Base-by-base conservation (phyloP, 2,329 filamentous ascomycete species). In the Calonectria multiphialidica region DNA sequence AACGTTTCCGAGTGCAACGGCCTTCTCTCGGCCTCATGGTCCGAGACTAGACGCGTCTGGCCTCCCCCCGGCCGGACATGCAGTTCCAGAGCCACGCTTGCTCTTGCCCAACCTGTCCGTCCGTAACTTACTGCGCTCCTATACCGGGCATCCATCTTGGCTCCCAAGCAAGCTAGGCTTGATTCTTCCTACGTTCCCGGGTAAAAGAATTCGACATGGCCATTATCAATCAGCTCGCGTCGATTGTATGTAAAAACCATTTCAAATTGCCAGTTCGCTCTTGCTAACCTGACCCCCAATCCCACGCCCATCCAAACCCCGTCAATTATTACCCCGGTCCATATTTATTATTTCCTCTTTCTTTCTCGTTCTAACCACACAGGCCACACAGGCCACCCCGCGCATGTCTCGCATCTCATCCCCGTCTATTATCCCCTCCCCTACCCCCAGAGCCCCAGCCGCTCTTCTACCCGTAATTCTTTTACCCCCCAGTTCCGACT, bases 371-470 rank as follows among this genome's bases (percentile, higher is more conserved):
- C 28, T 44, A n/a, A 71, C 45, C 67, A 66, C n/a, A n/a, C n/a
- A n/a, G n/a, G n/a, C n/a, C n/a, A n/a, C n/a, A n/a, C 71, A 73
- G 47, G 16, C 50, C 70, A 72, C 59, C 55, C 63, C 33, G 64
- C 71, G 62, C 62, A 73, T 73, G 71, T 74, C 71, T 73, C 73
- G 73, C 73, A 73, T 75, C 55, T 49, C 42, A 61, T 63, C 67
- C 70, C 49, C 65, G 50, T 69, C 66, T 68, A 61, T 49, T 68
- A 61, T 66, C 67, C 33, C 35, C 47, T 12, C 44, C 44, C 44
- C 44, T 16, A 13, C 44, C 21, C 44, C n/a, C 5, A 7, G 7
- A 35, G 30, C 33, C 53, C 53, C 53, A 37, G 37, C 37, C 53
- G 53, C 69, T 55, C 61, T 70, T 61, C 45, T 47, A 33, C 35